These are phyloP conservation scores for Rhododendron griersonianum DNA, from an alignment of 148 eudicot species.

Conservation along the genomic window DNA sequence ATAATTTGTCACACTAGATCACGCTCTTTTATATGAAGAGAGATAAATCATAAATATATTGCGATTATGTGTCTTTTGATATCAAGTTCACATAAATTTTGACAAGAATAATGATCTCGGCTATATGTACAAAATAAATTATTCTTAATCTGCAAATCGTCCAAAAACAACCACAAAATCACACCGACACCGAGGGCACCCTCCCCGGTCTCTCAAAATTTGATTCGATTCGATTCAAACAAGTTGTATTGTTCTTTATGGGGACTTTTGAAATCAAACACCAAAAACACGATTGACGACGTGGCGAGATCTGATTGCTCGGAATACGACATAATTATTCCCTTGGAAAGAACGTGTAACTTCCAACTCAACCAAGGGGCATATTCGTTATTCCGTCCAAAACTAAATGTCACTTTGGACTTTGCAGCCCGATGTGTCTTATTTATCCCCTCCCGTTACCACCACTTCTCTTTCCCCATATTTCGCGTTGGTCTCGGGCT, in stretches of 20 bases:
- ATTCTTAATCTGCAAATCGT: too few relatives aligned
- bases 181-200: background rate
- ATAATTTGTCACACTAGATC: too few relatives aligned
- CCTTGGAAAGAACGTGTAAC: too few relatives aligned
- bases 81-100: too few relatives aligned
- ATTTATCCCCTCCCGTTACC: background rate
- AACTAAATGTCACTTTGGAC: background rate
- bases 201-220: background rate
- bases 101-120: background rate
- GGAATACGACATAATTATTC: background rate
- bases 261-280: background rate
- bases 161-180: background rate
- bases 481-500: constrained; percentile 17
- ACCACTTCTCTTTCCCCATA: background rate
- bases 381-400: constrained; percentile 3
- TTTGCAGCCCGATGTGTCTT: background rate
- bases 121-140: background rate
- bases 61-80: too few relatives aligned
- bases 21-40: too few relatives aligned
- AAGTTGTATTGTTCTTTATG: too few relatives aligned
- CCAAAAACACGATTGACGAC: background rate
- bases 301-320: background rate
- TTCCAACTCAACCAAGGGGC: background rate
- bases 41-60: too few relatives aligned
- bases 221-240: too few relatives aligned